Conservation (phyloP, 2,329 filamentous ascomycete genomes). For the Chaetomium sp. region DNA sequence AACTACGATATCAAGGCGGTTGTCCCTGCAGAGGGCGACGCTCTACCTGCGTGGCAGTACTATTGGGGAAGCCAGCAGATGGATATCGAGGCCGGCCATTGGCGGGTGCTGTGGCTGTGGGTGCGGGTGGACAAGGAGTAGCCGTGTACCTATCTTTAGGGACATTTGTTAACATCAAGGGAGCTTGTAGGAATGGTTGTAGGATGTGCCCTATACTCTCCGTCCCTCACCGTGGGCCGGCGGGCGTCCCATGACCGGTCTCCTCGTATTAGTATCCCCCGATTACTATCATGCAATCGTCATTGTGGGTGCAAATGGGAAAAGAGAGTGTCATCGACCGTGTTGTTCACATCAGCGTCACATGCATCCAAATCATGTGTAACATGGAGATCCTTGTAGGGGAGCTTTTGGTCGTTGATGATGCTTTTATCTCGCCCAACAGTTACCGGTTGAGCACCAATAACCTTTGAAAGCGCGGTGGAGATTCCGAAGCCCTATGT, state of each 20-base stretch:
- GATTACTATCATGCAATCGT: background rate
- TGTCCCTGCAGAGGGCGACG: background rate
- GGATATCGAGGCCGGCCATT: conserved; percentile 26
- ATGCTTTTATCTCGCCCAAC: background rate
- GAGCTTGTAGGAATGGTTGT: background rate
- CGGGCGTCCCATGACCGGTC: background rate
- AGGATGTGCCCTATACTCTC: too few species aligned
- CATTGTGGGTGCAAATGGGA: too few species aligned
- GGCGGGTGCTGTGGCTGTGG: conserved; percentile 30
- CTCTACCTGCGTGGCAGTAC: conserved; percentile 29
- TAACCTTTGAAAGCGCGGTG: background rate
- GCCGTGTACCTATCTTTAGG: too few species aligned
- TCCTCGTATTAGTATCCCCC: too few species aligned
- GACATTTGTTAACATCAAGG: too few species aligned
- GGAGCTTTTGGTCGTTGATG: background rate
- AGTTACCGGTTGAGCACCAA: background rate
- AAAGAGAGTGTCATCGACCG: background rate
- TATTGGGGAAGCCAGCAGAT: conserved; percentile 31
- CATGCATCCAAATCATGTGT: background rate
- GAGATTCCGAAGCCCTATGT: background rate
- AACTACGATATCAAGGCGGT: conserved; percentile 25
- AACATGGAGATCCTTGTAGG: background rate
- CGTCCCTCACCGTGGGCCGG: background rate
- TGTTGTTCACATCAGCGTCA: too few species aligned
- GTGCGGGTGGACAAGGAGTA: conserved; percentile 17